Evolutionary conservation across 352 stramenopile species (phyloP), one percentile per base, ranked within the genome.

Genomic region (Phytophthora podocarpi): DNA sequence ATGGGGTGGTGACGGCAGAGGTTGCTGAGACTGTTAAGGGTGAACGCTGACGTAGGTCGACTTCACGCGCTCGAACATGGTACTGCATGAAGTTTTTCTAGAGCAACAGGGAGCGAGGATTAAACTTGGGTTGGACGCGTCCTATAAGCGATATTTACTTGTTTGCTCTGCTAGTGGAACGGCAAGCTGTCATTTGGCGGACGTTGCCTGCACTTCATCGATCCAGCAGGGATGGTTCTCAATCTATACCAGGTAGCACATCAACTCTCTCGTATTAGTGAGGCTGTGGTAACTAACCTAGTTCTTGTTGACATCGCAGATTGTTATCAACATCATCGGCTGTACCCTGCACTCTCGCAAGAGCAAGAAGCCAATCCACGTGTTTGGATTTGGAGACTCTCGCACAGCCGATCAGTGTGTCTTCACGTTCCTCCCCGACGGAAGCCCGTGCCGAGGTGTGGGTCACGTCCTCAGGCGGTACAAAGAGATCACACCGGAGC

Each of bases 11-110:
- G 20, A 30, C 40, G 37, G 13, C 27, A 46, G 23, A 28, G n/a
- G n/a, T 64, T 61, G 36, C 50, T 67, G 41, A 67, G 34, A 11
- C 12, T 24, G 16, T 47, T 32, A n/a, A 5, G 10, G 10, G 23
- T 53, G 28, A 40, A 32, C 36, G 12, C 13, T 13, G 27, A 51
- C 30, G n/a, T 40, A 90, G 80, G 76, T 92, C 39, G 82, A 94
- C 72, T 92, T 80, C 52, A 94, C 82, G 16, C 83, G 85, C 43
- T 90, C 77, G 51, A 94, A 94, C 51, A 82, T 67, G 63, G 82
- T 88, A 64, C 39, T 48, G 2, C 20, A 37, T 36, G 8, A 5
- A 41, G 5, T 52, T 43, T 36, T 43, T 30, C 21, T 46, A 49
- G 42, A 5, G 6, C 11, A 31, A 40, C n/a, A n/a, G n/a, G n/a